These are phyloP conservation scores for Mycena polygramma DNA, from an alignment of 768 basidiomycete genomes.

Conservation along the genomic window DNA sequence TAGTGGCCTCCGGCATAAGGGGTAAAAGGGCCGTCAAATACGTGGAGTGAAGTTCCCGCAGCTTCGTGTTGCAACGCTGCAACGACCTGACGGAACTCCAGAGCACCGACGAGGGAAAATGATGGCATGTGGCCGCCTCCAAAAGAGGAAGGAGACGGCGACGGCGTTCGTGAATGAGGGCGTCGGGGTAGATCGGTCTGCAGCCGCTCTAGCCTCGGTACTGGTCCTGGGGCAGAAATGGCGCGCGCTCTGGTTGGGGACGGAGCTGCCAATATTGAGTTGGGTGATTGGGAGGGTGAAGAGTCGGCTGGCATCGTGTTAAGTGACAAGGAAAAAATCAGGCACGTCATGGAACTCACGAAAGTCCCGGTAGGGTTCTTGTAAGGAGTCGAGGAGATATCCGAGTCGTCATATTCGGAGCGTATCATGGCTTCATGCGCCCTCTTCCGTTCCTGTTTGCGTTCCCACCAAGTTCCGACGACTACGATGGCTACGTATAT, in stretches of 20 bases:
- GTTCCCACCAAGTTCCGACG: slow-evolving; percentile 81
- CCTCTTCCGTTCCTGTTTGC: slow-evolving; percentile 62
- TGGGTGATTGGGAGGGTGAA: slow-evolving; percentile 36
- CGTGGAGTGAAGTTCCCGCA: slow-evolving; percentile 65
- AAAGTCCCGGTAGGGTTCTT: slow-evolving; percentile 72
- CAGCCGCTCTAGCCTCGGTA: slow-evolving; percentile 35
- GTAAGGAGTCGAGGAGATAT: slow-evolving; percentile 50
- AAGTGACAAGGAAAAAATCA: slow-evolving; percentile 11
- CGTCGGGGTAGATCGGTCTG: slow-evolving; percentile 55
- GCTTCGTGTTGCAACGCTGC: slow-evolving; percentile 82
- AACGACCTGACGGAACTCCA: slow-evolving; percentile 96
- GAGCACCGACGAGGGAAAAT: slow-evolving; percentile 92
- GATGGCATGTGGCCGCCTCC: slow-evolving; percentile 68
- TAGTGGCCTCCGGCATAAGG: slow-evolving; percentile 87
- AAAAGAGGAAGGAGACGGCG: slow-evolving; percentile 56
- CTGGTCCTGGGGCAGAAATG: slow-evolving; percentile 39
- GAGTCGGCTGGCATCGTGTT: slow-evolving; percentile 35
- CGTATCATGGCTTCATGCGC: slow-evolving; percentile 66
- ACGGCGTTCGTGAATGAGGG: slow-evolving; percentile 63
- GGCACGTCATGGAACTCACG: slow-evolving; percentile 55
- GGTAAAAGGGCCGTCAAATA: slow-evolving; percentile 76
- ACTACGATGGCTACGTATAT: slow-evolving; percentile 85
- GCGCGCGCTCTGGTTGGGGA: slow-evolving; percentile 51
- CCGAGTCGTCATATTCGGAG: slow-evolving; percentile 70
- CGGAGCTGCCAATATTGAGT: slow-evolving; percentile 48